Base-by-base conservation (phyloP, 1,139 yeast genomes). In the Scheffersomyces titani region DNA sequence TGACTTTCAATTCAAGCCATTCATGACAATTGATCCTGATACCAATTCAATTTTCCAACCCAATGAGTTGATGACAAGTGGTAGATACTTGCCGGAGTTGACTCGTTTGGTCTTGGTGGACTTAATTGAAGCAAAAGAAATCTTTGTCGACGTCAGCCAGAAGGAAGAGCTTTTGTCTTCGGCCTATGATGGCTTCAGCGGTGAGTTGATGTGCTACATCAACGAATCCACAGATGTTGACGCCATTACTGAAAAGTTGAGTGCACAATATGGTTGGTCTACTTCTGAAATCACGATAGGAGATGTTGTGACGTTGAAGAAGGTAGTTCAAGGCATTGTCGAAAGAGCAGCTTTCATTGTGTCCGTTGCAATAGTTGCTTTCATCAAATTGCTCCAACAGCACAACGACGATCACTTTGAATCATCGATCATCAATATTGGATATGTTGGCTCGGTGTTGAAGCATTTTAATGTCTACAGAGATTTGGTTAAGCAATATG, bases 21-120 rank as follows among this genome's bases (percentile, higher is more conserved):
- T 70, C 65, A 71, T 77, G 77, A 59, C 64, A 6, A 59, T 66
- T 6, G 82, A 76, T 56, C 74, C 74, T 3, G 49, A 49, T 3
- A 63, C 69, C n/a, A 59, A 68, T 19, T 66, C 69, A 9, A 71
- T 82, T 47, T 80, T 82, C 64, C 88, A 85, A 65, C 89, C 89
- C 1, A 69, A 78, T 51, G 89, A 85, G 65, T 70, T 81, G 57
- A 71, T 83, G 74, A 77, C 85, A 47, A 75, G 85, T 52, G 89
- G 88, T 1, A 71, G 88, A 61, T 85, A 85, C 66, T 72, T 85
- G 54, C 84, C 86, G 11, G 89, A 85, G 63, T 67, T 84, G 56
- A 70, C 81, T 5, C 70, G 88, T 52, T 69, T 81, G 55, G 76
- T 76, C 2, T 55, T 83, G 49, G 64, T 73, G 40, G 81, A 77